Percentiles rank a stretch among this genome's conserved stretches.
phyloP scores from a whole-genome alignment of 331 rosid genomes.

The Malus hybrid region DNA sequence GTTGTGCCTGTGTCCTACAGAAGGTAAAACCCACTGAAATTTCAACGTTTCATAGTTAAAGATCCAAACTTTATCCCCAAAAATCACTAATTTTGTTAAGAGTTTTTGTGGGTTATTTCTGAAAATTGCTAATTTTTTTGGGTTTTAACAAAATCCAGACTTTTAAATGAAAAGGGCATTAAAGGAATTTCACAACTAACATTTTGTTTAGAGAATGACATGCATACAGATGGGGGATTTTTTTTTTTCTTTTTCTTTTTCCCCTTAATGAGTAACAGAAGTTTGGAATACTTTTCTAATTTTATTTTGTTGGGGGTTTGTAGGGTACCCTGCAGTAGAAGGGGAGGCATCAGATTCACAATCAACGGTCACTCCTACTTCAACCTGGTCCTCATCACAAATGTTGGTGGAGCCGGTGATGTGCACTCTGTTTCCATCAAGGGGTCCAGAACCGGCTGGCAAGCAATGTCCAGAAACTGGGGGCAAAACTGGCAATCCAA shows the following conservation, averaged over 20 bases:
- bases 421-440: constrained; percentile 64
- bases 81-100: not conserved
- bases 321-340: constrained; percentile 83
- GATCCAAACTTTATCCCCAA: not conserved
- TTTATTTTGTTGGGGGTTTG: not conserved
- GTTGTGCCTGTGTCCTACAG: constrained; percentile 84
- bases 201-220: not conserved
- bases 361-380: constrained; percentile 96
- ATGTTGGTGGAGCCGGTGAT: constrained; percentile 98
- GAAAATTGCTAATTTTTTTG: no score
- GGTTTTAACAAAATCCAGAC: no score
- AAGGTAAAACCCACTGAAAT: constrained; percentile 37
- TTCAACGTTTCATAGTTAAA: not conserved
- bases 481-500: constrained; percentile 99
- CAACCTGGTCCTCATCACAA: constrained; percentile 85
- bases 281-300: not conserved
- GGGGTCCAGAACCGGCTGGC: constrained; percentile 84
- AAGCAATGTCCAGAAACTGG: constrained; percentile 94
- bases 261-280: no score
- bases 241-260: not conserved
- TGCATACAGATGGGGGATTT: not conserved
- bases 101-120: not conserved
- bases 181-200: not conserved
- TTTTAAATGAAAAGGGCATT: not conserved
- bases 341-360: constrained; percentile 92